These are phyloP conservation scores for Polytolypa hystricis DNA, from an alignment of 2,329 filamentous ascomycete genomes.

Conservation along the genomic window DNA sequence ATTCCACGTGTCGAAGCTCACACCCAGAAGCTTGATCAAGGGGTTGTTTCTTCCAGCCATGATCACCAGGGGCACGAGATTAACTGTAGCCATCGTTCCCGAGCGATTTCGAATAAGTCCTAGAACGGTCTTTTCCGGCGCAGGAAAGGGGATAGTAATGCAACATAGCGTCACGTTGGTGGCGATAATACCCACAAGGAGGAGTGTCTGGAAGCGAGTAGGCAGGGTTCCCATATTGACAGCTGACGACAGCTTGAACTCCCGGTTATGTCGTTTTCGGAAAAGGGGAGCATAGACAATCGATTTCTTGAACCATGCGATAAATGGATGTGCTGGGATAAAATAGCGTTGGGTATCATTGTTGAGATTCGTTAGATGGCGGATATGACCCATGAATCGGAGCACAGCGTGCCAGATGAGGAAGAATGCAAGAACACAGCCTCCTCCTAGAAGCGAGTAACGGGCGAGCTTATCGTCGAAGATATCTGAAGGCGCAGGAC, in stretches of 20 bases:
- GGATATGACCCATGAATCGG: conserved; percentile 54
- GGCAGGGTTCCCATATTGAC: conserved; percentile 37
- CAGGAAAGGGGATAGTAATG: conserved; percentile 31
- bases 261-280: conserved; percentile 33
- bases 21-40: conserved; percentile 23
- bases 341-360: conserved; percentile 76
- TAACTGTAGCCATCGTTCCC: conserved; percentile 26
- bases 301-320: conserved; percentile 57
- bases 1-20: conserved; percentile 30
- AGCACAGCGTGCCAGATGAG: conserved; percentile 56
- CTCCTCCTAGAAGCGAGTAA: conserved; percentile 54
- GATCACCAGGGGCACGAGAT: conserved; percentile 28
- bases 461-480: conserved; percentile 47
- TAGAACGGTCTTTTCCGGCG: conserved; percentile 23
- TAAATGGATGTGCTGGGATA: conserved; percentile 45
- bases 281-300: conserved; percentile 43
- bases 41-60: conserved; percentile 30
- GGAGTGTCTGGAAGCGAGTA: conserved; percentile 34
- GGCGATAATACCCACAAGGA: conserved; percentile 29
- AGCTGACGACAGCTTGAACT: conserved; percentile 33
- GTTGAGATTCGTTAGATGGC: conserved; percentile 63
- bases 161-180: conserved; percentile 42
- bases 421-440: conserved; percentile 50
- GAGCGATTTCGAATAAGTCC: conserved; percentile 33
- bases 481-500: conserved; percentile 6